These are phyloP conservation scores for Populus ilicifolia DNA, from an alignment of 345 rosid species.

Conservation along the genomic window DNA sequence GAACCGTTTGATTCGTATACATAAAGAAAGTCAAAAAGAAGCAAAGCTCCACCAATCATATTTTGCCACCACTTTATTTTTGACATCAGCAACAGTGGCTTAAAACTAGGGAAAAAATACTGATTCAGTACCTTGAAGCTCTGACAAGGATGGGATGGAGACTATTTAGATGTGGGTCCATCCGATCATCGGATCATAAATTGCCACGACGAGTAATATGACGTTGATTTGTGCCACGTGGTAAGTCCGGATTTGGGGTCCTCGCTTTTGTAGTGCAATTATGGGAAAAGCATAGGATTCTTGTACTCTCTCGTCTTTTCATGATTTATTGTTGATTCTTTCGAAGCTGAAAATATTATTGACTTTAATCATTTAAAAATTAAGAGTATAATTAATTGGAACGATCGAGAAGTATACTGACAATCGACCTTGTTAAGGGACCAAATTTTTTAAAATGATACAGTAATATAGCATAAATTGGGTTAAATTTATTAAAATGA, in stretches of 20 bases:
- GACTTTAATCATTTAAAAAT: not conserved
- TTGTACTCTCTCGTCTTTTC: not conserved
- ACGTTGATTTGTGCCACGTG: conserved; percentile 10
- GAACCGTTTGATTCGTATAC: not conserved
- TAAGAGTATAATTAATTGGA: too few species aligned
- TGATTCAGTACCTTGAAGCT: not conserved
- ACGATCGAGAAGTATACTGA: too few species aligned
- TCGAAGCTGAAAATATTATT: not conserved
- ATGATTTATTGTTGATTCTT: not conserved
- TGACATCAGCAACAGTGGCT: not conserved
- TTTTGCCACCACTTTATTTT: not conserved
- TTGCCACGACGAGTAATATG: not conserved
- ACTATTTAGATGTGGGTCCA: not conserved
- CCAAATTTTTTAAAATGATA: too few species aligned
- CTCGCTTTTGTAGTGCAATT: not conserved
- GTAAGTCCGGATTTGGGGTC: not conserved
- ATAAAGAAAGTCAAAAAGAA: not conserved
- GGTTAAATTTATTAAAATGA: too few species aligned
- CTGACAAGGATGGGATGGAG: not conserved
- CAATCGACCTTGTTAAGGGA: too few species aligned
- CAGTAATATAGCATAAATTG: too few species aligned
- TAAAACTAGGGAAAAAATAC: not conserved
- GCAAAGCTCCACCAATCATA: not conserved
- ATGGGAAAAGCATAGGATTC: conserved; percentile 3
- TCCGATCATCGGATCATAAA: too few species aligned